phyloP scores from a whole-genome alignment of 1,284 basidiomycete genomes.

The Tranzscheliella williamsii region DNA sequence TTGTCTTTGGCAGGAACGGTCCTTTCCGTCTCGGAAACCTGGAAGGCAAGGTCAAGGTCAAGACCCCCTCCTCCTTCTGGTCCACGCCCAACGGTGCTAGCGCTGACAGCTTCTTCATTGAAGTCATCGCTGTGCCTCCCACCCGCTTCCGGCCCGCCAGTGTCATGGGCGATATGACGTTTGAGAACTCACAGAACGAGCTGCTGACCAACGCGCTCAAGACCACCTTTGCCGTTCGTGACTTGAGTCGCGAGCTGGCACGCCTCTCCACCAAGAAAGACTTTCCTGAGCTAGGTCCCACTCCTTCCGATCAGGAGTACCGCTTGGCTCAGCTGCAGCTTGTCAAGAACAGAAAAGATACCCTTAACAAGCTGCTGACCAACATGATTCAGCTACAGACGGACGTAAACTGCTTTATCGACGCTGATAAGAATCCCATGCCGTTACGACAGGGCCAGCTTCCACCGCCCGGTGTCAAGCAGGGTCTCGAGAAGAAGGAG shows the following conservation, averaged over 20 bases:
- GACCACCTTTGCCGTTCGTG: conserved; percentile 66
- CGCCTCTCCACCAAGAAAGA: conserved; percentile 69
- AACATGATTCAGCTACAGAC: conserved; percentile 85
- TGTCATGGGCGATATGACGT: conserved; percentile 86
- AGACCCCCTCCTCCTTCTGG: conserved; percentile 20
- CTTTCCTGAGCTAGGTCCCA: conserved; percentile 43
- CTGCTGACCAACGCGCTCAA: conserved; percentile 82
- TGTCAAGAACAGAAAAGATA: conserved; percentile 63
- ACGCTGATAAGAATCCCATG: conserved; percentile 92
- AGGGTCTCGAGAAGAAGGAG: conserved; percentile 97
- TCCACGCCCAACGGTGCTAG: conserved; percentile 65
- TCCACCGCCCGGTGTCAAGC: conserved; percentile 94
- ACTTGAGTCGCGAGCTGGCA: conserved; percentile 71
- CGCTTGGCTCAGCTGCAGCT: conserved; percentile 49
- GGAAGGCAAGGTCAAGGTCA: conserved; percentile 20
- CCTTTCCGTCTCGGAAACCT: conserved; percentile 66
- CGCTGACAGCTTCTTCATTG: conserved; percentile 96
- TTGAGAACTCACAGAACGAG: conserved; percentile 96
- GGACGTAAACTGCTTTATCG: conserved; percentile 96
- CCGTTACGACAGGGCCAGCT: conserved; percentile 82
- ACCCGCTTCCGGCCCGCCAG: conserved; percentile 94
- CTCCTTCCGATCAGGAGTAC: conserved; percentile 63
- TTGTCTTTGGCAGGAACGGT: conserved; percentile 92
- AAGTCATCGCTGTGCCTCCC: conserved; percentile 86
- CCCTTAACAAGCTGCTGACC: conserved; percentile 75